Conservation (phyloP, 129 eudicot genomes). For the Logfia minima region DNA sequence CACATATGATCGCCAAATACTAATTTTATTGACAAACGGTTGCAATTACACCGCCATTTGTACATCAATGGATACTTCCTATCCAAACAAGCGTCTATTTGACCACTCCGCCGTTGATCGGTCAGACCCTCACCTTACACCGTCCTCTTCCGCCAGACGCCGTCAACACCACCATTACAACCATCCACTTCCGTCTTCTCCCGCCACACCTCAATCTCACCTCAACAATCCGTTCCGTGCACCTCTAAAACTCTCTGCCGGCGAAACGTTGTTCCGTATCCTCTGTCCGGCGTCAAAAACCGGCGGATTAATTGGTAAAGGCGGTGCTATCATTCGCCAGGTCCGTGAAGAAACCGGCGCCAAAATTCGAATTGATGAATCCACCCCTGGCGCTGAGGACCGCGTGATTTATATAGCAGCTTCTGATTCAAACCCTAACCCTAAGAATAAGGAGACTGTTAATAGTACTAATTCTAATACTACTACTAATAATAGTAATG, state of each 20-base stretch:
- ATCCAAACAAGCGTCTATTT: constrained; percentile 28
- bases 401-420: constrained; percentile 45
- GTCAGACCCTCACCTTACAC: constrained; percentile 23
- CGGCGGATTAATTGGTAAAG: constrained; percentile 57
- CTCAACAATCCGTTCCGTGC: constrained; percentile 24
- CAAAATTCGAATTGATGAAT: constrained; percentile 50
- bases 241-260: constrained; percentile 33
- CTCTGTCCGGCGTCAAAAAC: constrained; percentile 51
- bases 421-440: constrained; percentile 27
- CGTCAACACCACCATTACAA: constrained; percentile 30
- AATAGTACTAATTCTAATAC: not conserved
- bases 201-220: constrained; percentile 26
- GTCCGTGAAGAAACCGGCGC: constrained; percentile 56
- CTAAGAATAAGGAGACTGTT: constrained; percentile 16
- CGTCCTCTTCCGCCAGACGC: constrained; percentile 34
- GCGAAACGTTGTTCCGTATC: constrained; percentile 47
- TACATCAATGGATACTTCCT: constrained; percentile 30
- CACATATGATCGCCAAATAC: no score
- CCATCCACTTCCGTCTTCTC: constrained; percentile 32
- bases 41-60: no score
- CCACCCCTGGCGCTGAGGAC: constrained; percentile 44
- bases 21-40: no score
- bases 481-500: not conserved
- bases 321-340: constrained; percentile 53
- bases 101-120: constrained; percentile 36